A percentile compares a stretch with the other conserved stretches of the same genome.
Evolutionary conservation across 2,329 filamentous ascomycete genomes (phyloP).

Genomic region (Colletotrichum sp.): DNA sequence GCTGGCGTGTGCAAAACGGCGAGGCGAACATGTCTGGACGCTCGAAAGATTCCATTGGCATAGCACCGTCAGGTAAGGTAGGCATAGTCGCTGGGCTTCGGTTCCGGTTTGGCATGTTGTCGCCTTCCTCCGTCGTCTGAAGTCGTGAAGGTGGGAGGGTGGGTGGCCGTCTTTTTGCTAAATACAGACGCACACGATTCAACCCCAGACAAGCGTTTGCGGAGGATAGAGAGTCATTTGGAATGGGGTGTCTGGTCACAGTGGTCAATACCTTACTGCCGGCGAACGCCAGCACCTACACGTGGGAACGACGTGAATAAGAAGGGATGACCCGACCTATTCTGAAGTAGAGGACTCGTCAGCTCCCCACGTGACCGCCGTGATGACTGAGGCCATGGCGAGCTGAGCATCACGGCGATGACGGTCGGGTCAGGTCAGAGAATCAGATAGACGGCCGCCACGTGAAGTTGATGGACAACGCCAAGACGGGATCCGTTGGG

Average conservation of each 20-base stretch:
- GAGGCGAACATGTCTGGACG: background rate
- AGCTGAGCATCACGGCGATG: background rate
- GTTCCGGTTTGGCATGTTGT: background rate
- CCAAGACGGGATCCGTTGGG: conserved; percentile 13
- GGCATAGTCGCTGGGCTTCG: background rate
- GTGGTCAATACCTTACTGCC: background rate
- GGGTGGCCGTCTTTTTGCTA: conserved; percentile 1
- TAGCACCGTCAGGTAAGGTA: background rate
- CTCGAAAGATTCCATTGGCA: background rate
- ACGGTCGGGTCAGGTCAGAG: background rate
- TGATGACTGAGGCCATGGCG: background rate
- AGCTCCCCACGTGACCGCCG: background rate
- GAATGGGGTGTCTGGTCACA: background rate
- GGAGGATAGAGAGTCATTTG: conserved; percentile 4
- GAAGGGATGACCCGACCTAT: conserved; percentile 9
- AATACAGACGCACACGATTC: conserved; percentile 9
- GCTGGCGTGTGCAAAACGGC: background rate
- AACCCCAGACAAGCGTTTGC: background rate
- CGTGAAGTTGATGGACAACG: background rate
- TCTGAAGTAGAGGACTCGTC: conserved; percentile 13
- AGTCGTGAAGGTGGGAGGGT: background rate
- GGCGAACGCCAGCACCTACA: background rate
- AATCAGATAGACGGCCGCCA: background rate
- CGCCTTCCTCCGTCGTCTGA: background rate
- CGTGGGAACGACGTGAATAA: background rate